These are phyloP conservation scores for Ochromonas danica DNA, from an alignment of 108 stramenopile species.

Conservation along the genomic window DNA sequence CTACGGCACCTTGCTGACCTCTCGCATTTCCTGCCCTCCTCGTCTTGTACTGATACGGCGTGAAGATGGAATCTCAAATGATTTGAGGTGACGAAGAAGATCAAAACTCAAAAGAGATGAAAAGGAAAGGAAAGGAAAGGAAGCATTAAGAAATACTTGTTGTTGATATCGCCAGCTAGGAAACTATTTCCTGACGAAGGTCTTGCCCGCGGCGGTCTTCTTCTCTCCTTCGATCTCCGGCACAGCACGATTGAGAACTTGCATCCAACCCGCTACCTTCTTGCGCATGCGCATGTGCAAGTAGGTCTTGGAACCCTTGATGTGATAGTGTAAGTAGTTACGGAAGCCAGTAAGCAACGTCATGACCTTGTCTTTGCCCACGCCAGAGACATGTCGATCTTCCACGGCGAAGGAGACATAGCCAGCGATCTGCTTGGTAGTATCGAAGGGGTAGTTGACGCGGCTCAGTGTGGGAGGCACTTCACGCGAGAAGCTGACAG, in stretches of 20 bases:
- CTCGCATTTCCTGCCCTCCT: too few relatives aligned
- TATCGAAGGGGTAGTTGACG: conserved; percentile 1
- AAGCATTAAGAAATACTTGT: too few relatives aligned
- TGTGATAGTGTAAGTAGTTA: conserved; percentile 66
- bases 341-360: conserved; percentile 55
- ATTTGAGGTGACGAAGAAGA: too few relatives aligned
- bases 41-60: too few relatives aligned
- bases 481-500: conserved; percentile 45
- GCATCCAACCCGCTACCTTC: conserved; percentile 50
- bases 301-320: conserved; percentile 68
- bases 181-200: conserved; percentile 50
- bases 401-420: conserved; percentile 56
- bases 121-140: too few relatives aligned
- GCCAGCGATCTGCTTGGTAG: conserved; percentile 43
- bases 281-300: conserved; percentile 67
- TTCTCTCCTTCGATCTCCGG: conserved; percentile 51
- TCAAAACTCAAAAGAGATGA: too few relatives aligned
- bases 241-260: conserved; percentile 60
- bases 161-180: too few relatives aligned
- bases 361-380: conserved; percentile 42
- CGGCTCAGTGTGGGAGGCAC: conserved; percentile 42
- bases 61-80: too few relatives aligned
- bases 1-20: conserved; percentile 75
- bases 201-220: conserved; percentile 58
- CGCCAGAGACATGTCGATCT: conserved; percentile 46